These are phyloP conservation scores for Cylindrotheca fusiformis DNA, from an alignment of 108 stramenopile species.

Conservation along the genomic window DNA sequence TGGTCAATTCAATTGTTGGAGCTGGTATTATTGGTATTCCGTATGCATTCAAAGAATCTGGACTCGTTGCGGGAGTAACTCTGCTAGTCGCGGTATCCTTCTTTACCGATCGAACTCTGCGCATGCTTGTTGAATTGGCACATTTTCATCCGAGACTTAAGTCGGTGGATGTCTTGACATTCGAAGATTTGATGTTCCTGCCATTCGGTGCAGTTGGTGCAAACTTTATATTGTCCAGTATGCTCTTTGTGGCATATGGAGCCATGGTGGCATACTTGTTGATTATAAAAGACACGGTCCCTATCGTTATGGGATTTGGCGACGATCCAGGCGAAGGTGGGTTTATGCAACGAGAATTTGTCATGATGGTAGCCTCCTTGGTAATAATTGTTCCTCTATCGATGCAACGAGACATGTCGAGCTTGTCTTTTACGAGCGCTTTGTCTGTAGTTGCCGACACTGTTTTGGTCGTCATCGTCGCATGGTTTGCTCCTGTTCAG, in stretches of 20 bases:
- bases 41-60: constrained; percentile 62
- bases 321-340: constrained; percentile 37
- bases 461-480: constrained; percentile 63
- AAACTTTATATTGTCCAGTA: constrained; percentile 57
- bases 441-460: constrained; percentile 67
- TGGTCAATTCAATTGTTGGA: constrained; percentile 84
- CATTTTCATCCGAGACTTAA: constrained; percentile 61
- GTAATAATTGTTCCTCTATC: constrained; percentile 64
- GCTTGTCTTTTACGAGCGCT: constrained; percentile 53
- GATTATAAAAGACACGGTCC: constrained; percentile 83
- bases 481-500: constrained; percentile 53
- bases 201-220: constrained; percentile 58
- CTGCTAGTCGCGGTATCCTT: constrained; percentile 56
- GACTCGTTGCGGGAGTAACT: constrained; percentile 59
- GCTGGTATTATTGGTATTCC: constrained; percentile 89
- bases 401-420: constrained; percentile 79
- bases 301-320: constrained; percentile 55
- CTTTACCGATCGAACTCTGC: constrained; percentile 70
- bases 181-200: constrained; percentile 60
- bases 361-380: constrained; percentile 48
- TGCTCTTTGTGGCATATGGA: constrained; percentile 81
- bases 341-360: constrained; percentile 48
- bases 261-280: constrained; percentile 86
- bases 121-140: constrained; percentile 72
- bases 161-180: constrained; percentile 49